Evolutionary conservation across 2,329 filamentous ascomycete genomes (phyloP).

Genomic region (Trichoderma semiorbis): DNA sequence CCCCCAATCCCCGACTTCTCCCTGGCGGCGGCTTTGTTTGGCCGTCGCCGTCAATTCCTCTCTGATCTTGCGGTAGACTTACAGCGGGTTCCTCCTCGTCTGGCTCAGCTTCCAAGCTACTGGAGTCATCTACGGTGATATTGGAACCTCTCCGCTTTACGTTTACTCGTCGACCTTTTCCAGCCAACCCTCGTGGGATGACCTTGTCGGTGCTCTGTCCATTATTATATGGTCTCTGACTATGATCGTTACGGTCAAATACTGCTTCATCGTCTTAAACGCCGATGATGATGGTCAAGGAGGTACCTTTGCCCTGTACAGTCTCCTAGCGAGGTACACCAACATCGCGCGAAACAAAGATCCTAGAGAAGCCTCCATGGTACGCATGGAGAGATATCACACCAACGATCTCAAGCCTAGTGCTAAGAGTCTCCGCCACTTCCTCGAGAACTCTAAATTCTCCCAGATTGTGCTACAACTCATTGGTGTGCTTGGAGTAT

Average conservation of each 20-base stretch:
- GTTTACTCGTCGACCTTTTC: constrained; percentile 67
- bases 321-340: constrained; percentile 56
- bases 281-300: constrained; percentile 71
- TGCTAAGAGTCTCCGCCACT: constrained; percentile 50
- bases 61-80: constrained; percentile 23
- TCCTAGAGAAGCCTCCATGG: constrained; percentile 51
- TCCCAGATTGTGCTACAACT: constrained; percentile 55
- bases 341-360: constrained; percentile 56
- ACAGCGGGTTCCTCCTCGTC: constrained; percentile 27
- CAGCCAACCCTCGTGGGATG: constrained; percentile 50
- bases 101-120: constrained; percentile 62
- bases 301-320: constrained; percentile 66
- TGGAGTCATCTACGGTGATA: constrained; percentile 68
- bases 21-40: background rate
- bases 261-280: constrained; percentile 60
- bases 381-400: constrained; percentile 57
- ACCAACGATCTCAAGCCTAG: constrained; percentile 54
- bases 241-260: constrained; percentile 67
- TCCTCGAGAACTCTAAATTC: constrained; percentile 54
- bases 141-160: constrained; percentile 65
- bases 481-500: constrained; percentile 62
- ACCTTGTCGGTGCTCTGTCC: constrained; percentile 62
- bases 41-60: background rate
- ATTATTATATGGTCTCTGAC: constrained; percentile 68
- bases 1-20: background rate